phyloP scores from a whole-genome alignment of 1,284 basidiomycete species.

The Irpex sp. region DNA sequence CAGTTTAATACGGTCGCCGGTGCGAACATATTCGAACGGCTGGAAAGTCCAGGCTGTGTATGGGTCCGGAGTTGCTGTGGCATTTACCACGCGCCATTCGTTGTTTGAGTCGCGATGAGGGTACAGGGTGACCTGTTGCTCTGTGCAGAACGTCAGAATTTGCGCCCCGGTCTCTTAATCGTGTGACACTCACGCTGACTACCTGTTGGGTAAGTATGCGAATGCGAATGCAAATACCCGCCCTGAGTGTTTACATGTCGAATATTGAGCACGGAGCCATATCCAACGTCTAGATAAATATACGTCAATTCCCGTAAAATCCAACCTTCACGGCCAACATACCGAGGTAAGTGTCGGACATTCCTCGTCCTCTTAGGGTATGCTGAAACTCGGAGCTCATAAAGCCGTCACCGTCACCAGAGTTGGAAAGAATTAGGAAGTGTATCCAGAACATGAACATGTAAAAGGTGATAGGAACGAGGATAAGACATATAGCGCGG shows the following conservation, averaged over 20 bases:
- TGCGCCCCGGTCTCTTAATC: background rate
- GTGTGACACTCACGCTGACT: constrained; percentile 63
- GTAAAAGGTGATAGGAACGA: constrained; percentile 84
- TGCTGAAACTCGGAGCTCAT: constrained; percentile 99
- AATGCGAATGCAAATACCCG: constrained; percentile 95
- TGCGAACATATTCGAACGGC: constrained; percentile 60
- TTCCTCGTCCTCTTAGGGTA: constrained; percentile 84
- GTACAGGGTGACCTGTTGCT: constrained; percentile 98
- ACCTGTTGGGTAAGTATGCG: constrained; percentile 83
- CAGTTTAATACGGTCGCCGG: constrained; percentile 76
- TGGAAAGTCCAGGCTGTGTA: constrained; percentile 51
- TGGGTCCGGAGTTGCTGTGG: constrained; percentile 44
- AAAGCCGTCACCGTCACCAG: constrained; percentile 96
- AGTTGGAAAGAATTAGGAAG: constrained; percentile 82
- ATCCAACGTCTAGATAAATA: constrained; percentile 60
- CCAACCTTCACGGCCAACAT: constrained; percentile 19
- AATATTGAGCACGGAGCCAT: constrained; percentile 82
- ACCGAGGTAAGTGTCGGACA: constrained; percentile 91
- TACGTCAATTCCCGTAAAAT: constrained; percentile 39
- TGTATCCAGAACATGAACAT: constrained; percentile 96
- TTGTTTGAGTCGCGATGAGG: constrained; percentile 95
- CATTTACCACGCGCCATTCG: constrained; percentile 79
- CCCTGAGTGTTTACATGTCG: constrained; percentile 96
- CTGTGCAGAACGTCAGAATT: constrained; percentile 32
- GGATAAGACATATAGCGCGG: constrained; percentile 84